Percentiles rank a stretch among this genome's conserved stretches.
Conservation (phyloP, 345 rosid genomes). For the Hibiscus tridactylites region DNA sequence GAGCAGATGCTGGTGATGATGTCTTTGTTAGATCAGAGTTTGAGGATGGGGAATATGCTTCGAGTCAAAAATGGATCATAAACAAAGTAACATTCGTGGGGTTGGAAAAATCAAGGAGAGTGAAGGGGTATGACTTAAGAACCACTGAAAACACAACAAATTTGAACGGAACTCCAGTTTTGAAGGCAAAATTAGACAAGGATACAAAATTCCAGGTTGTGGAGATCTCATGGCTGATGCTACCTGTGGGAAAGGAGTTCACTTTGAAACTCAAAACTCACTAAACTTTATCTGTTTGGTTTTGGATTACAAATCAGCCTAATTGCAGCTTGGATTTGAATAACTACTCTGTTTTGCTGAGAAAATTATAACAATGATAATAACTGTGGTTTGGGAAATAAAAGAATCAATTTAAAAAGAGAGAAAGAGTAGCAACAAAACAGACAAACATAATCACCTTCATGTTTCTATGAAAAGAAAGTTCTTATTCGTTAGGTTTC, state of each 20-base stretch:
- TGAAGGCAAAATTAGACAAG: conserved; percentile 10
- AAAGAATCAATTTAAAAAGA: no score
- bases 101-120: conserved; percentile 17
- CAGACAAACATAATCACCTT: no score
- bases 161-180: not conserved
- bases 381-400: no score
- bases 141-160: conserved; percentile 8
- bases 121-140: conserved; percentile 21
- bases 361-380: no score
- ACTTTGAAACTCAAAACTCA: conserved; percentile 25
- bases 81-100: conserved; percentile 51
- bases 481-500: no score
- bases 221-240: conserved; percentile 23
- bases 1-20: conserved; percentile 16
- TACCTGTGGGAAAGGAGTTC: conserved; percentile 37
- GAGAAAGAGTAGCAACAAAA: no score
- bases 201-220: conserved; percentile 20
- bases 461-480: no score
- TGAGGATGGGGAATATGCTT: conserved; percentile 41
- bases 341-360: no score
- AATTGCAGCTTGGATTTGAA: no score
- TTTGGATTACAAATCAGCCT: no score
- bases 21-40: conserved; percentile 33
- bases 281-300: not conserved
- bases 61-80: conserved; percentile 40